Evolutionary conservation across 352 stramenopile genomes (phyloP).

Genomic region (Pythium sp.): DNA sequence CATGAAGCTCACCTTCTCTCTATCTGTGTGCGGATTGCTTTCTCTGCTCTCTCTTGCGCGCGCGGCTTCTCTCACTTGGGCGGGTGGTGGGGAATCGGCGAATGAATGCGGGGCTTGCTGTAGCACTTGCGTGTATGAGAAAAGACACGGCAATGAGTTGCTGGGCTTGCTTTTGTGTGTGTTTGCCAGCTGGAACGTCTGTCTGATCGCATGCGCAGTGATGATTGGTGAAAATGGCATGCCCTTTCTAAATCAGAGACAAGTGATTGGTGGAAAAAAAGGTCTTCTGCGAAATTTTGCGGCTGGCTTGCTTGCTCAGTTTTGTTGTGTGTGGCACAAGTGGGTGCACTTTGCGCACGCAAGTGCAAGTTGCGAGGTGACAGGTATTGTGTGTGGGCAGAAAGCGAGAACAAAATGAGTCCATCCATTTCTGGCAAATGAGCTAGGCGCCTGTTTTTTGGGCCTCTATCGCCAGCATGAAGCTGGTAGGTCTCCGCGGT

Average conservation of each 20-base stretch:
- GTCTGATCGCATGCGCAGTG: background rate
- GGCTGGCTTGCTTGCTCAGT: background rate
- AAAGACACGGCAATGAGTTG: background rate
- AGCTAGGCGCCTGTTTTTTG: too few species aligned
- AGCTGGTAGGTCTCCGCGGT: too few species aligned
- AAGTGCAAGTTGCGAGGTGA: background rate
- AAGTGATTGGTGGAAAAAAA: slow-evolving; percentile 3
- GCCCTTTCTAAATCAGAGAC: background rate
- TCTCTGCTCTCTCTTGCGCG: background rate
- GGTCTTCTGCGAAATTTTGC: background rate
- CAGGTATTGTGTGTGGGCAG: too few species aligned
- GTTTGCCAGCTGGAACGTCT: too few species aligned
- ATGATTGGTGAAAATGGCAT: background rate
- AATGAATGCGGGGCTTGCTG: background rate
- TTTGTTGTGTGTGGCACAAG: background rate
- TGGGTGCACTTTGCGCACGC: background rate
- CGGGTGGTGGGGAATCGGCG: slow-evolving; percentile 2
- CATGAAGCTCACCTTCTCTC: background rate
- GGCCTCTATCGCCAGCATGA: too few species aligned
- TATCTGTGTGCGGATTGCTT: background rate
- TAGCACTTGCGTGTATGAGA: background rate
- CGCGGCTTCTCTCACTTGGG: background rate
- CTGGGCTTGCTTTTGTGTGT: background rate
- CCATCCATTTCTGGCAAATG: too few species aligned
- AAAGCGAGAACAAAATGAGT: too few species aligned